These are phyloP conservation scores for Hypomyces rosellus DNA, from an alignment of 2,329 filamentous ascomycete species.

Conservation along the genomic window DNA sequence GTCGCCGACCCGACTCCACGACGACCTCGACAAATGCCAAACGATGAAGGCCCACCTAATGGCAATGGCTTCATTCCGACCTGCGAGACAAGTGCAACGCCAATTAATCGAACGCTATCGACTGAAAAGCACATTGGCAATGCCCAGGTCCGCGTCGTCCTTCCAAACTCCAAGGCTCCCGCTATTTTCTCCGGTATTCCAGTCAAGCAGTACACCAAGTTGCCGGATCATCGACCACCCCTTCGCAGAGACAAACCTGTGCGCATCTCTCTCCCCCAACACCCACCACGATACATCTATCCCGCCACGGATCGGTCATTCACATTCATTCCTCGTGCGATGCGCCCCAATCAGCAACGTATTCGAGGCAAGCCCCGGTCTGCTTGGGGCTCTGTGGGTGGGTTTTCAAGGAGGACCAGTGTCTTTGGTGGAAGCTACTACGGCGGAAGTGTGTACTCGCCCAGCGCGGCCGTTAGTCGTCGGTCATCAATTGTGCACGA, in stretches of 20 bases:
- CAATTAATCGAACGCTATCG: slow-evolving; percentile 73
- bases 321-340: slow-evolving; percentile 91
- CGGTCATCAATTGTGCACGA: slow-evolving; percentile 68
- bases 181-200: slow-evolving; percentile 68
- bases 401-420: slow-evolving; percentile 74
- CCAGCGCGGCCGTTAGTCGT: slow-evolving; percentile 81
- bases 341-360: slow-evolving; percentile 90
- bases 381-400: slow-evolving; percentile 59
- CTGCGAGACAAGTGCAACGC: slow-evolving; percentile 52
- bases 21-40: slow-evolving; percentile 37
- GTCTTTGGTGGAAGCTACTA: slow-evolving; percentile 64
- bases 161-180: slow-evolving; percentile 69
- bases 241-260: slow-evolving; percentile 94
- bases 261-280: slow-evolving; percentile 78
- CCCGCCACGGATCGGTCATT: slow-evolving; percentile 87
- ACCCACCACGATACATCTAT: slow-evolving; percentile 80
- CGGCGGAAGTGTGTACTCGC: slow-evolving; percentile 77
- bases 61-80: slow-evolving; percentile 50
- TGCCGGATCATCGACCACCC: slow-evolving; percentile 90
- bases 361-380: slow-evolving; percentile 62
- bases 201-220: slow-evolving; percentile 84
- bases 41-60: slow-evolving; percentile 46
- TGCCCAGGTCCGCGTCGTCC: slow-evolving; percentile 72
- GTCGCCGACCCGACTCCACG: slow-evolving; percentile 42
- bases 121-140: slow-evolving; percentile 79